Percentiles rank a stretch among this genome's conserved stretches.
phyloP scores from a whole-genome alignment of 768 basidiomycete genomes.

The Melanogaster broomeanus region DNA sequence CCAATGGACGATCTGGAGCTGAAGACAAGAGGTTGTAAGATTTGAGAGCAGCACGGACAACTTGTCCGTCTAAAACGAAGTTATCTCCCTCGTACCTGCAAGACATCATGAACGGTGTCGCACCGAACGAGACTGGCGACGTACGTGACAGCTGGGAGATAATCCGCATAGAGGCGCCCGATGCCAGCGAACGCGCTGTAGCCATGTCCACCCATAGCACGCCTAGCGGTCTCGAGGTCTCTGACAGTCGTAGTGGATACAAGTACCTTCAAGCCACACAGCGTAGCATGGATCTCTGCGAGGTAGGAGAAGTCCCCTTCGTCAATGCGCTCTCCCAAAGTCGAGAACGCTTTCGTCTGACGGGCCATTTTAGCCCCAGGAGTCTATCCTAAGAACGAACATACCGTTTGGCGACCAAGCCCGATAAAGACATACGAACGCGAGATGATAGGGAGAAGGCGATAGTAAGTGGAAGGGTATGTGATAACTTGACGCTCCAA shows the following conservation, averaged over 20 bases:
- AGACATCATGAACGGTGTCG: not conserved
- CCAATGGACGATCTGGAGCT: slow-evolving; percentile 7
- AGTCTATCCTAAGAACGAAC: slow-evolving; percentile 11
- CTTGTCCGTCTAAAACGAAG: slow-evolving; percentile 71
- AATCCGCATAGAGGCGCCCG: slow-evolving; percentile 63
- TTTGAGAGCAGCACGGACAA: no score
- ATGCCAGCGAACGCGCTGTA: slow-evolving; percentile 70
- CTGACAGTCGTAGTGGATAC: slow-evolving; percentile 51
- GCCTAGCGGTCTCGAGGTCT: slow-evolving; percentile 65
- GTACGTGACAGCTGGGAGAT: slow-evolving; percentile 64
- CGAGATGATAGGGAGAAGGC: slow-evolving; percentile 69
- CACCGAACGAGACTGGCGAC: slow-evolving; percentile 18
- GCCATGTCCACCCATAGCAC: slow-evolving; percentile 78
- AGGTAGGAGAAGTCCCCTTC: slow-evolving; percentile 61
- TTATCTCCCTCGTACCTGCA: slow-evolving; percentile 77
- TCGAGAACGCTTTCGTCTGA: slow-evolving; percentile 53
- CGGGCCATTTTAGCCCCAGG: not conserved
- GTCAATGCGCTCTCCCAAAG: slow-evolving; percentile 49
- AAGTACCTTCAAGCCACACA: slow-evolving; percentile 68
- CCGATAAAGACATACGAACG: slow-evolving; percentile 72
- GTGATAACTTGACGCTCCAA: slow-evolving; percentile 67
- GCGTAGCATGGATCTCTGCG: slow-evolving; percentile 71
- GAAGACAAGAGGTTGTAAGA: slow-evolving; percentile 48
- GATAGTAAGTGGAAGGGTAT: slow-evolving; percentile 74
- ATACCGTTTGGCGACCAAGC: slow-evolving; percentile 60